These are phyloP conservation scores for Scheffersomyces cryptocercus DNA, from an alignment of 1,139 yeast species.

Conservation along the genomic window DNA sequence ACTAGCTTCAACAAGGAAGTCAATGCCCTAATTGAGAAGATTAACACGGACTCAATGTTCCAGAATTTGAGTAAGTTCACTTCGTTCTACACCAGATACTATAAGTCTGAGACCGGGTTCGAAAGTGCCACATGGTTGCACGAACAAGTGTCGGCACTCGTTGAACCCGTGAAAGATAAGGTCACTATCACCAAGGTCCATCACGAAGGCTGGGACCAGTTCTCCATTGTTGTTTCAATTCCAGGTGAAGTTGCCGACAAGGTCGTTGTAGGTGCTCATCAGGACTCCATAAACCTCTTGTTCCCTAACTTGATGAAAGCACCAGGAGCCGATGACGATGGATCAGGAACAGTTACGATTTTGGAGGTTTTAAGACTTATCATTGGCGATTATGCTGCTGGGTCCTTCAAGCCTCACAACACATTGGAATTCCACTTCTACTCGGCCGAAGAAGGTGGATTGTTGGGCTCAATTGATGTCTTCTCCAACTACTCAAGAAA, in stretches of 20 bases:
- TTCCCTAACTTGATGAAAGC: constrained; percentile 72
- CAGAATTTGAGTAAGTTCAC: constrained; percentile 61
- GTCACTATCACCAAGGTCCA: constrained; percentile 30
- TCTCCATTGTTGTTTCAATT: constrained; percentile 41
- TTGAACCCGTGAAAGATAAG: constrained; percentile 36
- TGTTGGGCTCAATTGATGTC: constrained; percentile 82
- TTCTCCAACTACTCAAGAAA: constrained; percentile 54
- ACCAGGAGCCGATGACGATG: constrained; percentile 97
- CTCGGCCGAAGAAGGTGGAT: constrained; percentile 93
- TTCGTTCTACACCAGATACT: constrained; percentile 78
- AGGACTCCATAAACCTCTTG: constrained; percentile 77
- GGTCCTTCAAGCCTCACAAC: constrained; percentile 57
- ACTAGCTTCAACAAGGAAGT: constrained; percentile 44
- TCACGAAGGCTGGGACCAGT: constrained; percentile 48
- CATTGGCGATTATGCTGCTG: constrained; percentile 34
- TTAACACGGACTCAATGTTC: constrained; percentile 50
- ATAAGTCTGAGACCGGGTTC: constrained; percentile 68
- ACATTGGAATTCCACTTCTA: constrained; percentile 91
- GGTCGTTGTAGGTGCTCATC: constrained; percentile 86
- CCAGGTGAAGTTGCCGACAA: constrained; percentile 37
- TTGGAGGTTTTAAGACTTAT: constrained; percentile 74
- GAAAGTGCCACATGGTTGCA: constrained; percentile 76
- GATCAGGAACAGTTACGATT: constrained; percentile 81
- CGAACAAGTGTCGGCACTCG: constrained; percentile 45
- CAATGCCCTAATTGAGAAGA: constrained; percentile 33